Conservation (phyloP, 495 filamentous ascomycete species). For the Annulohypoxylon nitens region DNA sequence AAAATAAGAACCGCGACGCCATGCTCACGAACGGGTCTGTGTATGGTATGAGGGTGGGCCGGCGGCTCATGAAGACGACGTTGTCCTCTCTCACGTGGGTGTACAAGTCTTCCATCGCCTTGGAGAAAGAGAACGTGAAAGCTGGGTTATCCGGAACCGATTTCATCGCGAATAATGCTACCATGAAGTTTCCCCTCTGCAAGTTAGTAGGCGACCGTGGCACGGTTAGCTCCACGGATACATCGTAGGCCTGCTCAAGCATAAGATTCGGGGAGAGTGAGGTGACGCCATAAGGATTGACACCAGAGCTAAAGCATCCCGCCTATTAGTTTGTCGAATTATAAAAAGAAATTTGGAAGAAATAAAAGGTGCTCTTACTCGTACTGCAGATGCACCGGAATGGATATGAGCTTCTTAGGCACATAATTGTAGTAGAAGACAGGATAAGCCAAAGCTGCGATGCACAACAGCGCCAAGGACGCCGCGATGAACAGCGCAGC, state of each 20-base stretch:
- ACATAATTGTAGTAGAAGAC: constrained; percentile 87
- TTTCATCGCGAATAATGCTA: constrained; percentile 70
- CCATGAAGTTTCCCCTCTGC: constrained; percentile 89
- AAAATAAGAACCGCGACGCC: constrained; percentile 58
- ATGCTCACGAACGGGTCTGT: constrained; percentile 54
- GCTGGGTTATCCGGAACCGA: constrained; percentile 53
- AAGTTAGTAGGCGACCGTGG: constrained; percentile 72
- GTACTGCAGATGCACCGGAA: constrained; percentile 84
- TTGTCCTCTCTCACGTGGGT: constrained; percentile 42
- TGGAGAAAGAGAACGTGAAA: constrained; percentile 21
- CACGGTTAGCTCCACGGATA: constrained; percentile 68
- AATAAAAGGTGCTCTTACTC: constrained; percentile 63
- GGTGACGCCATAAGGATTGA: constrained; percentile 67
- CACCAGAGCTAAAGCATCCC: constrained; percentile 51
- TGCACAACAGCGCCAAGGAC: constrained; percentile 68
- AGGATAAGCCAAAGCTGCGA: constrained; percentile 76
- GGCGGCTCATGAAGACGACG: constrained; percentile 54
- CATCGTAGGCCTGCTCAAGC: constrained; percentile 71
- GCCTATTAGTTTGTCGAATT: constrained; percentile 13
- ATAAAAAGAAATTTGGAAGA: background rate
- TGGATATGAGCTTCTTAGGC: constrained; percentile 73
- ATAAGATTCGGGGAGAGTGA: constrained; percentile 61
- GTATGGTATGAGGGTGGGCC: constrained; percentile 59
- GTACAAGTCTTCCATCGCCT: constrained; percentile 27
- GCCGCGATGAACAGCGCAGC: constrained; percentile 73